A percentile compares a stretch with the other conserved stretches of the same genome.
Evolutionary conservation across 139 green algal genomes (phyloP).

Genomic region (Mychonastes homosphaera): DNA sequence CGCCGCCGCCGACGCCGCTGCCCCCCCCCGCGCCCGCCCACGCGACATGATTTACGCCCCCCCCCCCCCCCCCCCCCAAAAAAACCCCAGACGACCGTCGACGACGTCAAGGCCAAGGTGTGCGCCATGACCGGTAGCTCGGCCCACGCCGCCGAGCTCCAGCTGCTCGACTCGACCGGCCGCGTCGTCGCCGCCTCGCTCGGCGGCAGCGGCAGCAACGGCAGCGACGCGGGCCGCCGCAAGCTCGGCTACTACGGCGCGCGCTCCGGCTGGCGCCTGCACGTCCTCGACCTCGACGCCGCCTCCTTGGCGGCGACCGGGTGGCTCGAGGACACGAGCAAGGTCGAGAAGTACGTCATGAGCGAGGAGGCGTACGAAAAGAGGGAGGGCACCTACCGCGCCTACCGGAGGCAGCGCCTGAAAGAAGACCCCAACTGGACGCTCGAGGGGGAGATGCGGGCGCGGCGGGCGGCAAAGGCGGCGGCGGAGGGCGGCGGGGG

Average conservation of each 20-base stretch:
- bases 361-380: constrained; percentile 85
- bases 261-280: constrained; percentile 55
- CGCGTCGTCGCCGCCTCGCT: constrained; percentile 34
- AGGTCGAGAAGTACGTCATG: constrained; percentile 97
- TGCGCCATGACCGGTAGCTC: constrained; percentile 77
- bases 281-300: constrained; percentile 86
- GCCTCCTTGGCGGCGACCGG: constrained; percentile 66
- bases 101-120: constrained; percentile 80
- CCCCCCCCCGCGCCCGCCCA: no score
- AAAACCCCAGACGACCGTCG: constrained; percentile 62
- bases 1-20: no score
- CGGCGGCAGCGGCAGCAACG: constrained; percentile 67
- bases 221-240: constrained; percentile 83
- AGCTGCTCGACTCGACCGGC: constrained; percentile 68
- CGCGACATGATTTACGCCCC: no score
- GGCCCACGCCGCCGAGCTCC: constrained; percentile 61
- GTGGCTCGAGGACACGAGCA: constrained; percentile 91
- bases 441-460: constrained; percentile 72
- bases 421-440: constrained; percentile 81
- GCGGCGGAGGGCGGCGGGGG: background rate
- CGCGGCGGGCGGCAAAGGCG: constrained; percentile 15
- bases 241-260: constrained; percentile 94
- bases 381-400: constrained; percentile 80
- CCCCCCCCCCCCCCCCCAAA: no score
- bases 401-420: constrained; percentile 69